phyloP scores from a whole-genome alignment of 2,329 filamentous ascomycete species.

The Dactylonectria estremocensis region DNA sequence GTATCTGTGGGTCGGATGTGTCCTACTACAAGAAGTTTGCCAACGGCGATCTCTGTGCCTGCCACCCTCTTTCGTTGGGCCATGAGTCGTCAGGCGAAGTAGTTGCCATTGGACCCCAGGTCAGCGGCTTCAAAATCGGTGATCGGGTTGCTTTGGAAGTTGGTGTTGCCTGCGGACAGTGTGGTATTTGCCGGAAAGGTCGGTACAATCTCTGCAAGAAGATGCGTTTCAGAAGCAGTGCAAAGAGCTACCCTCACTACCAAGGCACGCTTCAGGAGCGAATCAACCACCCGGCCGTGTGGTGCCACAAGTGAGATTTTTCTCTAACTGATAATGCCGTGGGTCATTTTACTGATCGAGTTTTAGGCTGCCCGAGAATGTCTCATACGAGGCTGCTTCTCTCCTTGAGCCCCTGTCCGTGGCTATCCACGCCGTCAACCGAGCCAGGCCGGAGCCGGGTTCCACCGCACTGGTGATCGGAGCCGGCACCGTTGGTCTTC shows the following conservation, averaged over 20 bases:
- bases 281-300: conserved; percentile 74
- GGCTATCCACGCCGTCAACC: conserved; percentile 73
- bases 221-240: conserved; percentile 74
- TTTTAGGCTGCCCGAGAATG: conserved; percentile 69
- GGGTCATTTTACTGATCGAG: conserved; percentile 23
- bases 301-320: conserved; percentile 71
- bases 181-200: conserved; percentile 66
- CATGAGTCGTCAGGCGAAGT: conserved; percentile 74
- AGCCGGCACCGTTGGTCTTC: conserved; percentile 74
- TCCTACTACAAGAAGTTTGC: conserved; percentile 82
- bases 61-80: conserved; percentile 75
- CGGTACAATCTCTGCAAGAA: conserved; percentile 75
- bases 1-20: conserved; percentile 79
- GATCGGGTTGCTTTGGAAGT: conserved; percentile 73
- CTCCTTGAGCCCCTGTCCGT: conserved; percentile 75
- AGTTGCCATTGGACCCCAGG: conserved; percentile 68
- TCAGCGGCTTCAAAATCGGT: conserved; percentile 67
- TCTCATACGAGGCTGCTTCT: conserved; percentile 73
- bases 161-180: conserved; percentile 68
- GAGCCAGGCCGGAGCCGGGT: conserved; percentile 66
- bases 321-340: conserved; percentile 3
- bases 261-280: conserved; percentile 75
- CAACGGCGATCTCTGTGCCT: conserved; percentile 79
- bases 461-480: conserved; percentile 75
- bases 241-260: conserved; percentile 75